These are phyloP conservation scores for Magnolia officinalis DNA, from an alignment of 164 flowering plant species.

Conservation along the genomic window DNA sequence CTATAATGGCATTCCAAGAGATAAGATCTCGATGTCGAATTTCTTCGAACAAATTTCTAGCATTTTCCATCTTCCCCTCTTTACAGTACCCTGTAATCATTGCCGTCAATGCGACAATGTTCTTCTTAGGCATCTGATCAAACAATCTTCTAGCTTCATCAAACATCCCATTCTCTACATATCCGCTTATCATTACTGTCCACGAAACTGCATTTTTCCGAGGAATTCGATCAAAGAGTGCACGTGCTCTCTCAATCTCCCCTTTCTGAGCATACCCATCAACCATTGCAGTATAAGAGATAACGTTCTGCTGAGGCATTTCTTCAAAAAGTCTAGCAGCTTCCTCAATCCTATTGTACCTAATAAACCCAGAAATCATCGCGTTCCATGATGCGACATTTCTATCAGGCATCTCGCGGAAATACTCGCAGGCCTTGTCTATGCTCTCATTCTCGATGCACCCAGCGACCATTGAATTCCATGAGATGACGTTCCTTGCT, in stretches of 20 bases:
- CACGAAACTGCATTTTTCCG: conserved; percentile 42
- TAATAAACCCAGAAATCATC: conserved; percentile 41
- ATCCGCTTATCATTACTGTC: conserved; percentile 55
- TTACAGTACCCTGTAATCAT: conserved; percentile 49
- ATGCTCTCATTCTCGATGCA: conserved; percentile 32
- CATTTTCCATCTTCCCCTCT: conserved; percentile 41
- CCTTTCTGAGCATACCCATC: conserved; percentile 41
- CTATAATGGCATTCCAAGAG: conserved; percentile 50
- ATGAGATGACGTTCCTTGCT: conserved; percentile 36
- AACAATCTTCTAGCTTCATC: conserved; percentile 35
- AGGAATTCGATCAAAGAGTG: conserved; percentile 36
- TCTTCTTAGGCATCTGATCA: conserved; percentile 41
- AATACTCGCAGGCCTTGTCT: conserved; percentile 39
- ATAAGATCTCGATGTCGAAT: conserved; percentile 31
- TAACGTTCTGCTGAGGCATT: conserved; percentile 48
- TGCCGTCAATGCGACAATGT: conserved; percentile 35
- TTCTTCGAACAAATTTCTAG: conserved; percentile 35
- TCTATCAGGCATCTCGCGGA: conserved; percentile 35
- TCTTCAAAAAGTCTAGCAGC: conserved; percentile 37
- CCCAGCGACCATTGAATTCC: conserved; percentile 54
- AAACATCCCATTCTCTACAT: conserved; percentile 39
- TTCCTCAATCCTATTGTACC: conserved; percentile 27
- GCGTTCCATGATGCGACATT: conserved; percentile 46
- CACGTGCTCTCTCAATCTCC: conserved; percentile 37
- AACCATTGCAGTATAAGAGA: conserved; percentile 49